phyloP scores from a whole-genome alignment of 2,329 filamentous ascomycete genomes.

The Didymella arachidicola region DNA sequence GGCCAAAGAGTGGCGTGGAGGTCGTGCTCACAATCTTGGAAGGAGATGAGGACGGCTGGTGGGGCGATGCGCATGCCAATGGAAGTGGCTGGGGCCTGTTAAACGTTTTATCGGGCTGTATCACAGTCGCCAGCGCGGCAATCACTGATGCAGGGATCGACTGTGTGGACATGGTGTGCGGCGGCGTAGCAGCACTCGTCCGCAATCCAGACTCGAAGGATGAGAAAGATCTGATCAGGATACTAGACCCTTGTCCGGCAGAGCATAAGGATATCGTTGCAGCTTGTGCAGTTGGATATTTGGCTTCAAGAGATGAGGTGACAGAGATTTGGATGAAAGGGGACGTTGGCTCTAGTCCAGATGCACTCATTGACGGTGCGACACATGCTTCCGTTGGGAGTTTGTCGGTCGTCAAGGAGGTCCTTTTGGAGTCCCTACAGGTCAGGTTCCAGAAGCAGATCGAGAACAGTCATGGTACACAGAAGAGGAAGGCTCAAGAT shows the following conservation, averaged over 20 bases:
- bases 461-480: slow-evolving; percentile 22
- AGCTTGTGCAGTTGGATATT: slow-evolving; percentile 88
- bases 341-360: slow-evolving; percentile 58
- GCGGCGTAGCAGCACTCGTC: slow-evolving; percentile 86
- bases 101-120: slow-evolving; percentile 89
- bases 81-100: slow-evolving; percentile 82
- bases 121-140: slow-evolving; percentile 91
- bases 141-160: slow-evolving; percentile 95
- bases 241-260: slow-evolving; percentile 82
- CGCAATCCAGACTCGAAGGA: slow-evolving; percentile 39
- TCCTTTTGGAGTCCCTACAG: slow-evolving; percentile 61
- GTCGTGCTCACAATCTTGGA: slow-evolving; percentile 92
- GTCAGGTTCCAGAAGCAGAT: slow-evolving; percentile 41
- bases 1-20: slow-evolving; percentile 99
- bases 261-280: slow-evolving; percentile 81
- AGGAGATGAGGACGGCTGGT: slow-evolving; percentile 82
- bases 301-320: slow-evolving; percentile 86
- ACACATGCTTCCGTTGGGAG: slow-evolving; percentile 68
- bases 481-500: slow-evolving; percentile 41
- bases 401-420: slow-evolving; percentile 67
- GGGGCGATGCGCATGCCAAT: slow-evolving; percentile 64
- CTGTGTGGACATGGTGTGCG: slow-evolving; percentile 87
- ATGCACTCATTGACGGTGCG: slow-evolving; percentile 68
- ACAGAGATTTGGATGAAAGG: slow-evolving; percentile 96
- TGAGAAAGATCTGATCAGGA: slow-evolving; percentile 55